Conservation (phyloP, 2,329 filamentous ascomycete species). For the Pseudofabraea citricarpa region DNA sequence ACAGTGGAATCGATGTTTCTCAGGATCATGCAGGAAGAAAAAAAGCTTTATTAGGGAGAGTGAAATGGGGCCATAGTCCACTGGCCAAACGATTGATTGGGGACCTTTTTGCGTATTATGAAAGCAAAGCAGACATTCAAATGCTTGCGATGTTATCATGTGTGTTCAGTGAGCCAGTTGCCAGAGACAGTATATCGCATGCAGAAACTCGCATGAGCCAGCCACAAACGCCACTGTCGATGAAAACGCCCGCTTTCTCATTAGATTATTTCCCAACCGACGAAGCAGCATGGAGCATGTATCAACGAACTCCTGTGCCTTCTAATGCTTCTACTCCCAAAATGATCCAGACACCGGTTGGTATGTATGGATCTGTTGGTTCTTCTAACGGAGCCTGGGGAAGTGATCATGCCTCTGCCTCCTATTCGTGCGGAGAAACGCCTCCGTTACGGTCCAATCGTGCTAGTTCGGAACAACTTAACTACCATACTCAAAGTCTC, state of each 20-base stretch:
- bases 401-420: slow-evolving; percentile 50
- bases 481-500: slow-evolving; percentile 43
- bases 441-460: slow-evolving; percentile 46
- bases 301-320: slow-evolving; percentile 46
- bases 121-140: slow-evolving; percentile 57
- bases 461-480: slow-evolving; percentile 40
- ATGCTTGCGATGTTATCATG: slow-evolving; percentile 71
- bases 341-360: slow-evolving; percentile 49
- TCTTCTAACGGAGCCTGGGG: slow-evolving; percentile 50
- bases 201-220: slow-evolving; percentile 51
- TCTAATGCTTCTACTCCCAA: slow-evolving; percentile 54
- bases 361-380: slow-evolving; percentile 50
- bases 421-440: slow-evolving; percentile 58
- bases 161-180: slow-evolving; percentile 57
- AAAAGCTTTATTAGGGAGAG: slow-evolving; percentile 46
- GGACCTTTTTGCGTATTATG: slow-evolving; percentile 60
- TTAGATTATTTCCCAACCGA: slow-evolving; percentile 62
- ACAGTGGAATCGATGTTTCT: slow-evolving; percentile 42
- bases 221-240: slow-evolving; percentile 56
- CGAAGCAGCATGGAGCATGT: slow-evolving; percentile 46
- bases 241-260: slow-evolving; percentile 64
- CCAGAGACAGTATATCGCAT: slow-evolving; percentile 51
- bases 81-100: slow-evolving; percentile 56
- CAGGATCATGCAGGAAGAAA: slow-evolving; percentile 28
- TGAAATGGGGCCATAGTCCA: slow-evolving; percentile 65